These are phyloP conservation scores for Rhodotorula taiwanensis DNA, from an alignment of 768 basidiomycete species.

Conservation along the genomic window DNA sequence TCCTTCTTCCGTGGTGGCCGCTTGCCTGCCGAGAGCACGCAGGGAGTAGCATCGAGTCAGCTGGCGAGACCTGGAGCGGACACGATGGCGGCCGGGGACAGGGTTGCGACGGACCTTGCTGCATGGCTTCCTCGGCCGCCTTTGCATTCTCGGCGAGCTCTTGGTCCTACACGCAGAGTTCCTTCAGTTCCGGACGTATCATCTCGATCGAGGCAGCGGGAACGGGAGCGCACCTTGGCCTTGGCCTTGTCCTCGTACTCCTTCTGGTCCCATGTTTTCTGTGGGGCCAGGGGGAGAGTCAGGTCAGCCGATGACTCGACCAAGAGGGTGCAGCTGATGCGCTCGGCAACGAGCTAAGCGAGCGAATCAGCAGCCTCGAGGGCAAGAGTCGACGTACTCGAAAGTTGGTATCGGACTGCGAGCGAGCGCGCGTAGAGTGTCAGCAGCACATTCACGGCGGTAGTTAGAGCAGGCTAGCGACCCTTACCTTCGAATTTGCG, in stretches of 20 bases:
- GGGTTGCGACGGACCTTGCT: constrained; percentile 58
- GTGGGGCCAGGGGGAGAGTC: background rate
- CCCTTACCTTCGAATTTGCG: constrained; percentile 34
- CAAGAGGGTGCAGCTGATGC: no score
- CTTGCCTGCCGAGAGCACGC: background rate
- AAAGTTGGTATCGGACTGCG: constrained; percentile 32
- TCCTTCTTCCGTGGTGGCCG: constrained; percentile 65
- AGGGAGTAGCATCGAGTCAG: no score
- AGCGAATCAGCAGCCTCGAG: background rate
- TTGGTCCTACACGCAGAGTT: constrained; percentile 56
- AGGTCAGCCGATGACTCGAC: no score
- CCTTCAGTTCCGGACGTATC: no score
- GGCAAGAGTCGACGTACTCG: constrained; percentile 2
- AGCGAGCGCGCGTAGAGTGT: background rate
- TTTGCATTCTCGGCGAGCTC: constrained; percentile 76
- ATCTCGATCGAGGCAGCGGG: background rate
- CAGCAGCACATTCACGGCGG: background rate
- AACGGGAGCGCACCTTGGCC: constrained; percentile 50
- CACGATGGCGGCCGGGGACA: no score
- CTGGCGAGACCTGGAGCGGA: no score
- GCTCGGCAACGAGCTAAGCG: no score
- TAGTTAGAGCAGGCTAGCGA: no score
- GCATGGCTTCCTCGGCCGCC: constrained; percentile 74
- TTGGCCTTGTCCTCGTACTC: constrained; percentile 75
- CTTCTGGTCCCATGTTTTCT: constrained; percentile 72